Conservation (phyloP, 495 filamentous ascomycete species). For the Diplogelasinospora grovesii region DNA sequence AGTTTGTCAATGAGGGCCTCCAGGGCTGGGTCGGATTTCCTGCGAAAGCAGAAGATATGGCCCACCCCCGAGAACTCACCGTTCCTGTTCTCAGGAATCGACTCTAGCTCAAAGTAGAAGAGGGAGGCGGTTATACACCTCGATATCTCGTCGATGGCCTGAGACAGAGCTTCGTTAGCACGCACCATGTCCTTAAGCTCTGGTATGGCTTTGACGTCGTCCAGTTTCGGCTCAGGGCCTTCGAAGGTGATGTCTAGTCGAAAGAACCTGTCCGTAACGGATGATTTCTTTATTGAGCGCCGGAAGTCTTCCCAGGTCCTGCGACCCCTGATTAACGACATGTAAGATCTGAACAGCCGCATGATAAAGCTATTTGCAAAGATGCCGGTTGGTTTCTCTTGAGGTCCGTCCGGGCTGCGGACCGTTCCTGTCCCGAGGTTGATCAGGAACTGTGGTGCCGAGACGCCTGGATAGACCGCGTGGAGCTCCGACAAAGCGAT, state of each 20-base stretch:
- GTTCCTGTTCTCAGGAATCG: background rate
- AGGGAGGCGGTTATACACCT: background rate
- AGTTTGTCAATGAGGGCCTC: background rate
- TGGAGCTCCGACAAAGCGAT: too few relatives aligned
- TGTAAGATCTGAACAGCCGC: background rate
- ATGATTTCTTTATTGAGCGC: background rate
- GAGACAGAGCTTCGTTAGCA: background rate
- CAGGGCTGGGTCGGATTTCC: background rate
- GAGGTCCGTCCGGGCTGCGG: background rate
- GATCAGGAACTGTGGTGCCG: too few relatives aligned
- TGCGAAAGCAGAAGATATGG: background rate
- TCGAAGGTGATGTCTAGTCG: background rate
- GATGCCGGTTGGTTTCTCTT: background rate
- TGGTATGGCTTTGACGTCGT: background rate
- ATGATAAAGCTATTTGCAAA: background rate
- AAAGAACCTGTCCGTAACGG: background rate
- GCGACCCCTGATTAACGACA: background rate
- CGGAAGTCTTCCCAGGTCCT: background rate
- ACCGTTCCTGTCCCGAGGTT: too few relatives aligned
- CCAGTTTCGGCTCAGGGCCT: background rate
- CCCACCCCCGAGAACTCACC: background rate
- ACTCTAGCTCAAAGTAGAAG: conserved; percentile 1
- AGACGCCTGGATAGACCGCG: too few relatives aligned
- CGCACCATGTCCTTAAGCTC: background rate
- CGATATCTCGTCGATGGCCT: background rate